Base-by-base conservation (phyloP, 441 rosid species). In the Dalechampia spathulata region DNA sequence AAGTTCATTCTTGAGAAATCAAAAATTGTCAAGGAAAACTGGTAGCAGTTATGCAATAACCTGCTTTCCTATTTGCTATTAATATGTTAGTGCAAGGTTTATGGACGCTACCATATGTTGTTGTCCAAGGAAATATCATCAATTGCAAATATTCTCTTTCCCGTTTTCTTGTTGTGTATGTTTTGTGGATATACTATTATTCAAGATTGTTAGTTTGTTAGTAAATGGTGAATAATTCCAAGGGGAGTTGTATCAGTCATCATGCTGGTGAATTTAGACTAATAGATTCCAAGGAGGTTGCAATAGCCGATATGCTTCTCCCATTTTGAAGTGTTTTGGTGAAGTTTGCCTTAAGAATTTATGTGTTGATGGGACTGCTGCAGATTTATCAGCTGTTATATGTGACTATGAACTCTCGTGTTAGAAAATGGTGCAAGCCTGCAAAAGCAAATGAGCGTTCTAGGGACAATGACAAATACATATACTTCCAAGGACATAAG, bases 1-100 rank as follows among this genome's bases (percentile, higher is more conserved):
- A 83, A 81, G 52, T 75, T 81, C 80, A 77, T 81, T 15, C 80
- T 83, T 37, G 90, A 83, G 77, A 83, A 78, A 69, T 77, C 73
- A 10, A 83, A 73, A 64, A 78, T 81, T 15, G 83, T 69, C 30
- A 68, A 65, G 55, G 87, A 83, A 57, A 78, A 77, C 72, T 80
- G 75, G 80, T 80, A 74, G 66, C 65, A 41, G 32, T 10, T 21
- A 21, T 21, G 66, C 62, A 64, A 36, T 34, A 52, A 27, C 49
- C 67, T 45, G 55, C 46, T 28, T 17, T 16, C 57, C 8, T 30
- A 30, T 34, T 60, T 22, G 56, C 37, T 40, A 27, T 58, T 57
- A 21, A 34, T 15, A 15, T 44, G 30, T 39, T 46, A 39, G 26
- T 50, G 64, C 52, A 25, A 64, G n/a, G 67, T 56, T 63, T 49